Evolutionary conservation across 768 basidiomycete species (phyloP), one percentile per base, ranked within the genome.

Genomic region (Kwoniella newhampshirensis): DNA sequence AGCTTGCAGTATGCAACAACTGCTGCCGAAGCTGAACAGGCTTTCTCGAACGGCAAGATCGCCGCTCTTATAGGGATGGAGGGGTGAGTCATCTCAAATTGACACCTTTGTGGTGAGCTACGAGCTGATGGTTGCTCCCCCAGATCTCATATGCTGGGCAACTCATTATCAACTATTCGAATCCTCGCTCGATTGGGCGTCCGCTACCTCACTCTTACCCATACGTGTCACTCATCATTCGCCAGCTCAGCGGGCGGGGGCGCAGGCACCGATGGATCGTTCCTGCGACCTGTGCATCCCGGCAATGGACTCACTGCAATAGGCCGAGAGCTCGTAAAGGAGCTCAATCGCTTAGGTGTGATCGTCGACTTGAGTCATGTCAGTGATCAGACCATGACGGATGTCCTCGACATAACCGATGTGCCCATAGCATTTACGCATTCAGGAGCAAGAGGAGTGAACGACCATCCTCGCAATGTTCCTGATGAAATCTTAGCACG

Each of bases 401-500:
- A 66, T 12, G 55, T 51, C 8, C 26, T 66, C 21, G 57, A 62
- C 23, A 20, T 59, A 28, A 43, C 60, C 13, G n/a, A 41, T 17
- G 51, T 51, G 4, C 64, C 64, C 18, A 53, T 66, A 13, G 35
- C 62, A 23, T 66, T 61, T 42, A 44, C 64, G 7, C 64, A 66
- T 45, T 56, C 54, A 11, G 60, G 52, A 13, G 57, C 64, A 5
- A n/a, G 47, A 26, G 56, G 12, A 3, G 35, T 66, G 1, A 40
- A 45, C 37, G 57, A 66, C 27, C 64, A 66, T 43, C 64, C 64
- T 27, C 44, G 64, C 12, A 66, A 66, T 36, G 57, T 66, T 7
- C 64, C 64, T 6, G 60, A 66, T 32, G 21, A 56, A 13, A 42
- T 66, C 25, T 42, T 66, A 21, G 42, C 43, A 8, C 27, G 36